Evolutionary conservation across 1,139 yeast genomes (phyloP), one percentile per base, ranked within the genome.

Genomic region (Arxiozyma heterogenica): DNA sequence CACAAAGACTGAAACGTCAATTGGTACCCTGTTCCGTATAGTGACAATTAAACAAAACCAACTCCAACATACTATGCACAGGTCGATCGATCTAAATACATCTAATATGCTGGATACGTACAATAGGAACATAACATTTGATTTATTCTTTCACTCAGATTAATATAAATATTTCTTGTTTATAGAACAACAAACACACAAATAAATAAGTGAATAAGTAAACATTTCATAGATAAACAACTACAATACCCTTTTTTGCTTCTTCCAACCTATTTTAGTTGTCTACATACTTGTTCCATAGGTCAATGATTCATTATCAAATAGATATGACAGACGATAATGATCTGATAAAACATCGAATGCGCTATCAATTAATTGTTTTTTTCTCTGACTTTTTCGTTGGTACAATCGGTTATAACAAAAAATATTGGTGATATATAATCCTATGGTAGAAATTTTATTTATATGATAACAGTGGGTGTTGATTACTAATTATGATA

Each of bases 1-100:
- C 55, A 41, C 46, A 41, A 11, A 20, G 50, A 4, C 21, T 55
- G 22, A 56, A 56, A 47, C 51, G 42, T 18, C 51, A 43, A 30
- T 21, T 49, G 7, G 42, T 46, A 4, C 42, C 49, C 2, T 30
- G 42, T 2, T 46, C 49, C 20, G 21, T 44, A n/a, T 42, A 38
- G 27, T 49, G 12, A 30, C 8, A 25, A 27, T 15, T 8, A 12
- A 27, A 15, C 22, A 25, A 18, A 23, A 17, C 41, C 34, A 17
- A 22, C 21, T 17, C 21, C 21, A 43, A 43, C 27, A 34, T 15
- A 15, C 4, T 12, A 12, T 34, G 6, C 39, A 34, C 39, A 34
- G 15, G 17, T 34, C 2, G 4, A 27, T 15, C 18, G 9, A 5
- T 20, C 18, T n/a, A 41, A 20, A 20, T 15, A 43, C n/a, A 43